Base-by-base conservation (phyloP, 257 asterid genomes). In the Plantago ovata region DNA sequence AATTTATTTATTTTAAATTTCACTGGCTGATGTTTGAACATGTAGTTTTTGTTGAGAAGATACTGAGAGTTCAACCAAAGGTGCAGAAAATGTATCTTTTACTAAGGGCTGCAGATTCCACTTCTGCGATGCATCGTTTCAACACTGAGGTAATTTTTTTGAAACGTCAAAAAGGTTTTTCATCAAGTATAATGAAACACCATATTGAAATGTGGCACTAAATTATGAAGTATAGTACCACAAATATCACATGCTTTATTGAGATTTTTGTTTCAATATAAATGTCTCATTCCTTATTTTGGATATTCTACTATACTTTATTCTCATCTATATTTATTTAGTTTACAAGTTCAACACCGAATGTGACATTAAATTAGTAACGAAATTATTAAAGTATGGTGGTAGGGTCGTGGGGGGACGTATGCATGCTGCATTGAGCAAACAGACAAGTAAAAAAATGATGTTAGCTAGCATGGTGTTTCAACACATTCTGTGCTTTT, bases 51-150 rank as follows among this genome's bases (percentile, higher is more conserved):
- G 50, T 72, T 15, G 90, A 82, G 72, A 82, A 82, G 71, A 79
- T 82, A 43, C 39, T 82, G 24, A 80, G 91, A 66, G 91, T 83
- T 18, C 86, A 83, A 69, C 91, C 92, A 51, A 71, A 81, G 5
- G 77, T 78, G 72, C 72, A 78, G 76, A 81, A 69, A 69, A 65
- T 81, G 0, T 76, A 76, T 76, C 81, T 83, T 52, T 77, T 84
- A 28, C 33, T 83, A 54, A 78, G 92, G 53, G 92, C 92, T 61
- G 61, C 66, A 28, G 85, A 80, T 69, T 50, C 65, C 32, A 18
- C 59, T 0, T 77, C 93, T 59, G 93, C 85, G 40, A 55, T 70
- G 3, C 78, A 70, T 10, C 88, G 93, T 13, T 80, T 84, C 73
- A 64, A 74, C 28, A 75, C 67, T 58, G 85, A 83, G 87, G 91